Base-by-base conservation (phyloP, 164 flowering plant genomes). In the Dillenia suffruticosa region DNA sequence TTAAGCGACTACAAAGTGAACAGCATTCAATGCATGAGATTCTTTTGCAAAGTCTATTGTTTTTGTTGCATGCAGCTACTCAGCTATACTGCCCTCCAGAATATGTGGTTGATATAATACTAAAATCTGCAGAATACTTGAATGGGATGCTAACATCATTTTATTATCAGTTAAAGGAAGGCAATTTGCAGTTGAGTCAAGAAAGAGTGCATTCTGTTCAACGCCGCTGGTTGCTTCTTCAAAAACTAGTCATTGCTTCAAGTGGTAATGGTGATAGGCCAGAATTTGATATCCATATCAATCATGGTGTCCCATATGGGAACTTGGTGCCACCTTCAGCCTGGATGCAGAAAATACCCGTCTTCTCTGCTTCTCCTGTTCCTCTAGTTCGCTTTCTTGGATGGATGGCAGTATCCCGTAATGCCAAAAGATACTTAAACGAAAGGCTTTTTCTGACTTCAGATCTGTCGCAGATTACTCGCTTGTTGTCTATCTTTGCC, bases 401-500 rank as follows among this genome's bases (percentile, higher is more conserved):
- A 64, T 92, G 98, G 98, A 92, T 89, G 98, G 98, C 96, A 11
- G 75, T 92, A 52, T 84, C 96, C 49, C 83, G 86, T 62, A 82
- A 70, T 86, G 89, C 96, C 26, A 80, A 84, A 63, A 80, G 75
- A 62, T 92, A 75, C 74, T 65, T 83, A 22, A 81, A 72, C 59
- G 92, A 86, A 62, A 77, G 70, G 12, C 61, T 84, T 48, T 78
- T 75, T 66, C 86, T 91, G 74, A 82, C 76, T 56, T 81, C 96
- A 9, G 90, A 86, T 72, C 72, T 87, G 59, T 58, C 84, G 50
- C 83, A 89, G 61, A 63, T 89, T 72, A 82, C 84, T 16, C 59
- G 63, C 68, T 68, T 87, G 44, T 68, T 89, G 48, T 81, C 90
- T 10, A 83, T 89, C 72, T 92, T 86, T 70, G 76, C 78, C 1